Evolutionary conservation across 23 red algal species (phyloP), one percentile per base, ranked within the genome.

Genomic region (Porphyridium purpureum): DNA sequence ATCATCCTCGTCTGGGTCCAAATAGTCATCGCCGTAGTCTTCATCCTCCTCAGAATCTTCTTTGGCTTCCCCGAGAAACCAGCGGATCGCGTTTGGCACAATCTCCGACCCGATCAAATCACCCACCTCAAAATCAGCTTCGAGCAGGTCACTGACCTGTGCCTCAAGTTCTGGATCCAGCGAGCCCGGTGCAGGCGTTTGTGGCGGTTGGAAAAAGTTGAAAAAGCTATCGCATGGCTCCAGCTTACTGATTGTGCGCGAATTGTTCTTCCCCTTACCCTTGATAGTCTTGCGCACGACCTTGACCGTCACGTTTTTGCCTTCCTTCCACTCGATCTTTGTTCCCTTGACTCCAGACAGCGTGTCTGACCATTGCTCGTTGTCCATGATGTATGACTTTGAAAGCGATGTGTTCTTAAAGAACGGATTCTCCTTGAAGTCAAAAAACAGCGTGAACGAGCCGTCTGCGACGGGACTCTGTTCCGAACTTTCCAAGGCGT

Each of bases 151-250:
- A 11, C 17, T 17, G 17, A 44, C 17, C 11, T 11, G 11, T 17
- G 11, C 38, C 38, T 44, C 11, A 11, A 11, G 11, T 44, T 44
- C 38, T 17, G 38, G 38, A 17, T 44, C 38, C 11, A 11, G 11
- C 38, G 17, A 11, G n/a, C n/a, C n/a, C n/a, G n/a, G n/a, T n/a
- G 14, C 44, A 22, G 44, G n/a, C 57, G 22, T 25, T 31, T 26
- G n/a, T 0, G 79, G 79, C 35, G 79, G 79, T 4, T 25, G 50
- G 62, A 84, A 84, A 27, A 84, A 84, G 53, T 84, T 74, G 67
- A 84, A 84, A 57, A 84, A 84, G 21, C 66, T 72, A 33, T 84
- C 79, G 8, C 54, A 63, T 21, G 38, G 40, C 29, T 63, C 57
- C 49, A 54, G 63, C 15, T 38, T 50, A 7, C 60, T 38, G 15